Conservation (phyloP, 257 asterid species). For the Primulina tabacum region DNA sequence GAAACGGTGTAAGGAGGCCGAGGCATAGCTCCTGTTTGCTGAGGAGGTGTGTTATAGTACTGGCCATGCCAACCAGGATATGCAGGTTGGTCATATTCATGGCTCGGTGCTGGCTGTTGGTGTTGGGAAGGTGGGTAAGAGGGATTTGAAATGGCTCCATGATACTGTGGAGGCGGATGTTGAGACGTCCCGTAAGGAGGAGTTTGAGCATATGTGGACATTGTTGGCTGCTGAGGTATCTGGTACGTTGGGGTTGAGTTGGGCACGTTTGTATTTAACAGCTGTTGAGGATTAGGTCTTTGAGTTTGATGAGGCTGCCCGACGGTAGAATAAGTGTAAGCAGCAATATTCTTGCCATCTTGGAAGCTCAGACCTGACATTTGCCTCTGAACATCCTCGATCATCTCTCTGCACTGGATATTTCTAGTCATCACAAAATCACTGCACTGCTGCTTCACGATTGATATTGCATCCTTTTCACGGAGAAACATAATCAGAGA, state of each 20-base stretch:
- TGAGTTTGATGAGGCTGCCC: slow-evolving; percentile 39
- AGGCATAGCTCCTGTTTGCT: slow-evolving; percentile 52
- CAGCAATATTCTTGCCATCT: slow-evolving; percentile 47
- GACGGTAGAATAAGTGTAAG: slow-evolving; percentile 52
- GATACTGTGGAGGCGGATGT: slow-evolving; percentile 68
- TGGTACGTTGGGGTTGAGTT: slow-evolving; percentile 55
- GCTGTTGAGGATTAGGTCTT: slow-evolving; percentile 60
- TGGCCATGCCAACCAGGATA: slow-evolving; percentile 96
- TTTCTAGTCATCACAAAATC: slow-evolving; percentile 89
- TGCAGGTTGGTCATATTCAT: slow-evolving; percentile 80
- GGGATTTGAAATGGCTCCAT: slow-evolving; percentile 42
- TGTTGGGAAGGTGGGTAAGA: slow-evolving; percentile 64
- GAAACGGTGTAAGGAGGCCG: slow-evolving; percentile 48
- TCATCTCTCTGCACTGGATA: slow-evolving; percentile 94
- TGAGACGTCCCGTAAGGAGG: slow-evolving; percentile 63
- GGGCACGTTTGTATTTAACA: slow-evolving; percentile 38
- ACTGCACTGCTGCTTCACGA: slow-evolving; percentile 88
- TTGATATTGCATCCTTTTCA: slow-evolving; percentile 75
- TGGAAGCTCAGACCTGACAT: slow-evolving; percentile 81
- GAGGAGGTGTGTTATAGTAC: slow-evolving; percentile 61
- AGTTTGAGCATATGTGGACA: slow-evolving; percentile 48
- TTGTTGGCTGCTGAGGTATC: slow-evolving; percentile 58
- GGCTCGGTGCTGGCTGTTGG: slow-evolving; percentile 36
- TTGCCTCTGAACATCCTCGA: slow-evolving; percentile 84
- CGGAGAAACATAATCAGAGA: slow-evolving; percentile 8